phyloP scores from a whole-genome alignment of 1,139 yeast species.

The Yamadazyma diospyri region DNA sequence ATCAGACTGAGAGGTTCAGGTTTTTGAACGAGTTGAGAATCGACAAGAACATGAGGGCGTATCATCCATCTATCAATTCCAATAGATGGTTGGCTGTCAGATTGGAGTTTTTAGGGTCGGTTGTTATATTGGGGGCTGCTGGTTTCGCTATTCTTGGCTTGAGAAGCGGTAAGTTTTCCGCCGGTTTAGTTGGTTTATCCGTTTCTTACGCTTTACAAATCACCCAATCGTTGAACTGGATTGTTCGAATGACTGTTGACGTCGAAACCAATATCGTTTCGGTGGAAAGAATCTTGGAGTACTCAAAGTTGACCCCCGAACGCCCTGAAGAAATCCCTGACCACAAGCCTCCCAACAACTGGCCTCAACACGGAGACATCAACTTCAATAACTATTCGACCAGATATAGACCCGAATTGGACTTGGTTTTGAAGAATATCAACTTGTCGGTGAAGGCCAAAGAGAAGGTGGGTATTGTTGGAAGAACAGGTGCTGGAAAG shows the following conservation, averaged over 20 bases:
- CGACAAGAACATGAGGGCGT: slow-evolving; percentile 86
- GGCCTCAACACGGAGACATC: slow-evolving; percentile 82
- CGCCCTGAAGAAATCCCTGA: slow-evolving; percentile 75
- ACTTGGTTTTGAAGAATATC: slow-evolving; percentile 72
- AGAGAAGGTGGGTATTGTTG: slow-evolving; percentile 93
- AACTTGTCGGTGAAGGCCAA: slow-evolving; percentile 63
- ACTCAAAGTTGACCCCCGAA: slow-evolving; percentile 69
- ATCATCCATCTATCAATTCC: slow-evolving; percentile 88
- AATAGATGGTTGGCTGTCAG: slow-evolving; percentile 97
- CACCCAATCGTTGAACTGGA: slow-evolving; percentile 94
- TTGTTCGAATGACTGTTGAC: slow-evolving; percentile 96
- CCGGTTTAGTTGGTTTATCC: slow-evolving; percentile 91
- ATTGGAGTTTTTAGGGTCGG: slow-evolving; percentile 83
- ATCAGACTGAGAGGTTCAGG: slow-evolving; percentile 69
- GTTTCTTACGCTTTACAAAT: slow-evolving; percentile 89
- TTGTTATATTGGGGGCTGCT: slow-evolving; percentile 83
- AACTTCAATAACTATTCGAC: slow-evolving; percentile 74
- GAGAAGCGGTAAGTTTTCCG: slow-evolving; percentile 64
- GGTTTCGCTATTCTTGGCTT: slow-evolving; percentile 72
- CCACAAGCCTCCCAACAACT: slow-evolving; percentile 61
- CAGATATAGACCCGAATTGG: slow-evolving; percentile 80
- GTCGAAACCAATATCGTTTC: slow-evolving; percentile 96
- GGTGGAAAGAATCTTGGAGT: slow-evolving; percentile 91
- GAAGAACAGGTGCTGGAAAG: slow-evolving; percentile 97
- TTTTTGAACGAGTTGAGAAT: slow-evolving; percentile 72